Percentiles rank a stretch among this genome's conserved stretches.
These are phyloP conservation scores for Suillus decipiens DNA, from an alignment of 768 basidiomycete genomes.

Conservation along the genomic window DNA sequence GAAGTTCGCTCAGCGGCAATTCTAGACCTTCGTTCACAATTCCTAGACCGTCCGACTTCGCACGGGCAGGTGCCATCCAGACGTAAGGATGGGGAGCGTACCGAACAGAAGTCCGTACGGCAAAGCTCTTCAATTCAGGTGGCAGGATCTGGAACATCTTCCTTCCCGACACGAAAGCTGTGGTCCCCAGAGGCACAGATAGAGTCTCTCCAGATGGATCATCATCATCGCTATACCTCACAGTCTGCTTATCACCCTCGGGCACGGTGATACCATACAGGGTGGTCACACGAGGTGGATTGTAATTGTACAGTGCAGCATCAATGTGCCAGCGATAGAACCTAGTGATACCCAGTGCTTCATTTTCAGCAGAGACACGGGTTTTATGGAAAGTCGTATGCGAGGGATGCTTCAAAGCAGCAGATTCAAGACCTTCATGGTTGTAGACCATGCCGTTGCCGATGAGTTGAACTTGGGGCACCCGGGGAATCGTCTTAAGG, in stretches of 20 bases:
- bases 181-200: conserved; percentile 81
- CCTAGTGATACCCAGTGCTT: conserved; percentile 74
- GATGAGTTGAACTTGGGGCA: conserved; percentile 90
- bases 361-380: conserved; percentile 69
- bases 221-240: conserved; percentile 57
- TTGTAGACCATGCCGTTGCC: conserved; percentile 82
- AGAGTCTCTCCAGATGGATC: conserved; percentile 88
- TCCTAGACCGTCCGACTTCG: conserved; percentile 78
- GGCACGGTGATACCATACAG: conserved; percentile 81
- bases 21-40: conserved; percentile 81
- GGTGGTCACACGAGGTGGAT: conserved; percentile 83
- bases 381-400: conserved; percentile 90
- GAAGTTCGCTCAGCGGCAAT: conserved; percentile 63
- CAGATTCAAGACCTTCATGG: conserved; percentile 78
- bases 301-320: conserved; percentile 76
- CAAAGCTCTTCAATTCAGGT: conserved; percentile 71
- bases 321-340: conserved; percentile 96
- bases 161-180: conserved; percentile 79
- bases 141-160: conserved; percentile 85
- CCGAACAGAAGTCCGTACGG: conserved; percentile 71
- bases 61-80: conserved; percentile 83
- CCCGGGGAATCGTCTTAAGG: conserved; percentile 86
- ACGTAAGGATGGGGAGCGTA: conserved; percentile 89
- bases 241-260: conserved; percentile 58
- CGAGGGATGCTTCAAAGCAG: conserved; percentile 81